Base-by-base conservation (phyloP, 805 yeast genomes). In the Candida tallmaniae region DNA sequence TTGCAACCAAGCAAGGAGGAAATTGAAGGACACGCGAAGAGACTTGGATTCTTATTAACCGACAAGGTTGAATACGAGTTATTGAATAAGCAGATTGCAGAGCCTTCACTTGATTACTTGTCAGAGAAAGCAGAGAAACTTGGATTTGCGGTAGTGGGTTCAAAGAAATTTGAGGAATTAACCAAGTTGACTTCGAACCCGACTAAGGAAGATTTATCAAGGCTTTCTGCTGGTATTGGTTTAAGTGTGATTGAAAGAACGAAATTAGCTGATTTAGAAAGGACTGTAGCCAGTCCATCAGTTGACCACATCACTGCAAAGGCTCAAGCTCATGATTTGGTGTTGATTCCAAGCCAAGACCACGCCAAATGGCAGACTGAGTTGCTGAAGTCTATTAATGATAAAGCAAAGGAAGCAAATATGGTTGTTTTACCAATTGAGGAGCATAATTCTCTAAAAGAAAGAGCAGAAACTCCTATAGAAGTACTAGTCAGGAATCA, bases 71-170 rank as follows among this genome's bases (percentile, higher is more conserved):
- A 38, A 4, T 33, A 33, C 21, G 40, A 40, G 4, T 14, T 17
- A 5, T 36, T 40, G 22, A 27, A 29, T 6, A 24, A 31, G 23
- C 32, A 38, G 23, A 23, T 41, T 16, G 47, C 35, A 7, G 30
- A 42, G 3, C 62, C 62, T 18, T 30, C 54, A 1, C 21, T 40
- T n/a, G 54, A 47, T 5, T 51, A 46, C 36, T 23, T 64, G 3
- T 38, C 44, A 10, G 51, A 51, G 27, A 54, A 51, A 27, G 58
- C 64, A 4, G 29, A 29, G 16, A 13, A 4, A 2, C 27, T 30
- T 4, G 49, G 46, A 6, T 19, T 19, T 3, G 35, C 34, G 17
- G 50, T 48, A 2, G 29, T 41, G 4, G 13, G 40, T 12, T 14
- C 35, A 3, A 27, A 47, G 5, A 29, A 29, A 6, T 29, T 27